Base-by-base conservation (phyloP, 345 rosid genomes). In the Moricandia arvensis region DNA sequence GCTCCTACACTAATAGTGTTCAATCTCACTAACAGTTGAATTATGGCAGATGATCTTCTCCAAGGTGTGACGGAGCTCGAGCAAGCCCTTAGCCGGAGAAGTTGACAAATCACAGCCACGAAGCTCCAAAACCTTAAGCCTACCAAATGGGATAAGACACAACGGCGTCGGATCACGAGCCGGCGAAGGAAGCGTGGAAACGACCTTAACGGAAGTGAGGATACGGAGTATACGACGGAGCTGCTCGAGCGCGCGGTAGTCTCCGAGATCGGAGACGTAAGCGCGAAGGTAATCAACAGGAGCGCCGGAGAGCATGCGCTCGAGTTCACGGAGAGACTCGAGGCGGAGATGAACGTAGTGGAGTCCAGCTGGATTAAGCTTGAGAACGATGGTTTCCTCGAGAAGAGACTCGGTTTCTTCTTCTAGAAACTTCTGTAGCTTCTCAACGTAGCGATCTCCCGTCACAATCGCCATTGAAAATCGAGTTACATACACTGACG, bases 271-370 rank as follows among this genome's bases (percentile, higher is more conserved):
- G 8, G 97, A 94, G 4, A 94, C 84, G 75, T 94, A 94, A 59
- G 99, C 99, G 38, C 97, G 93, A 51, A 95, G 96, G 76, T 95
- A 95, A 73, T 95, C 97, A 26, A 95, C 90, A 3, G 99, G 97
- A 31, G 97, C 97, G 27, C 89, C 90, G 4, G 96, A 70, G 43
- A 95, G 90, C 70, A 95, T 86, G 49, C 85, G 78, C 80, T 95
- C 99, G 17, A 95, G 95, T 76, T 95, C 99, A 11, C 72, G 89
- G 57, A 95, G 84, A 37, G 99, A 87, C 80, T 95, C 99, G 27
- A 95, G 93, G 29, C 97, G 86, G 49, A 88, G 93, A 43, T 95
- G 93, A 7, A 95, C 87, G 75, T 95, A 95, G 89, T 89, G 97
- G 60, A 92, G 97, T 33, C 99, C 99, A 8, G 83, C 93, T 12